These are phyloP conservation scores for Skeletonema costatum DNA, from an alignment of 108 stramenopile species.

Conservation along the genomic window DNA sequence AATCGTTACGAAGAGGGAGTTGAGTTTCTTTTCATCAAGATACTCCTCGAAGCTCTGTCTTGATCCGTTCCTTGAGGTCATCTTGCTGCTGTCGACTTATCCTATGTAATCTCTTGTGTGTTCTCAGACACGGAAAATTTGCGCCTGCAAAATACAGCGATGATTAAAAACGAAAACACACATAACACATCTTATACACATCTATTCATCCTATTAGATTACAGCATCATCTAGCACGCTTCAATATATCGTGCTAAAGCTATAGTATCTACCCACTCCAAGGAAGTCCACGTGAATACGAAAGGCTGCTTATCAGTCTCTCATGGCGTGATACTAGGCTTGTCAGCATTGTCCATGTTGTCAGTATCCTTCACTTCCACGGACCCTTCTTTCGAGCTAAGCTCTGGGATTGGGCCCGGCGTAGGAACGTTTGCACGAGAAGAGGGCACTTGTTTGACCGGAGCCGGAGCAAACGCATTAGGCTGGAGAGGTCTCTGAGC, in stretches of 20 bases:
- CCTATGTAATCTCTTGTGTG: too few relatives aligned
- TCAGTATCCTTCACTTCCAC: not conserved
- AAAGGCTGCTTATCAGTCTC: not conserved
- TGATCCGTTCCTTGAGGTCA: conserved; percentile 11
- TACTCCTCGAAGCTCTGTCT: conserved; percentile 54
- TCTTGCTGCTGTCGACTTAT: too few relatives aligned
- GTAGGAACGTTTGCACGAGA: not conserved
- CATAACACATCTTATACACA: too few relatives aligned
- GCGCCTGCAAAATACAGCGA: not conserved
- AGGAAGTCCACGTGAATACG: not conserved
- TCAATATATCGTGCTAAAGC: not conserved
- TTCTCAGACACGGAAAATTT: too few relatives aligned
- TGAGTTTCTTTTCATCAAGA: conserved; percentile 72
- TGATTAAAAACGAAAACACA: not conserved
- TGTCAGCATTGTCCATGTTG: too few relatives aligned
- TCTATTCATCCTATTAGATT: too few relatives aligned
- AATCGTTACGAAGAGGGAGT: conserved; percentile 65
- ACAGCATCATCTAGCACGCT: not conserved
- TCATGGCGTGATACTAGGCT: not conserved
- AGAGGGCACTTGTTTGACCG: not conserved
- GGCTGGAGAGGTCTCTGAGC: conserved; percentile 18
- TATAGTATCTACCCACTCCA: not conserved
- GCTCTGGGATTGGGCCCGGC: not conserved
- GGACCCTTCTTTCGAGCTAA: not conserved
- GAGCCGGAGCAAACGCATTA: not conserved